Base-by-base conservation (phyloP, 2,329 filamentous ascomycete species). In the Diaporthe caulivora region DNA sequence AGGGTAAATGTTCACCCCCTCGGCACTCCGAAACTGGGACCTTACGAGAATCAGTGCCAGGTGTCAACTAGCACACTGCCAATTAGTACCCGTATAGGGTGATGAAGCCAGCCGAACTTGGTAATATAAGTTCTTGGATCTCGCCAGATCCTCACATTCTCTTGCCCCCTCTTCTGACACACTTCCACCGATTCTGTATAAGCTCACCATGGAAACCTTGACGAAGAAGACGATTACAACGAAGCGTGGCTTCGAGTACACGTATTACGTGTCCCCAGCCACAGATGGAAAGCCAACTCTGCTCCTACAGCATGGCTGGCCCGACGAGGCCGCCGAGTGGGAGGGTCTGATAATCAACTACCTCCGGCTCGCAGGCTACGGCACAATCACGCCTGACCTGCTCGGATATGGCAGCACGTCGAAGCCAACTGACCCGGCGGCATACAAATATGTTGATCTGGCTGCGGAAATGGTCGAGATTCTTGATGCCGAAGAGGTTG, bases 251-350 rank as follows among this genome's bases (percentile, higher is more conserved):
- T 79, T 83, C 73, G 82, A 78, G 18, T 87, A 86, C 78, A 81
- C 80, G 17, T 86, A 86, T 78, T 85, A 86, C 69, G 76, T 77
- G 9, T 78, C 78, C 1, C 74, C 77, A 18, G 77, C 80, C 29
- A 76, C 78, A 37, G 34, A 62, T 47, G 73, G 77, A 62, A 76
- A 78, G 72, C 79, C 81, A 2, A 81, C 83, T 2, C 77, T 86
- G 49, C 74, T 86, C 15, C 80, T 87, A 29, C 78, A 84, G n/a
- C 88, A 89, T 78, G 87, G 87, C 73, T 89, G 84, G 76, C 87
- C 87, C 5, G 86, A 87, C 75, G 79, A 81, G 53, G 84, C 86
- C 0, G 79, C 80, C 1, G 79, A 87, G 31, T 89, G 86, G 86
- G 77, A 81, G 13, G 80, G 82, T 37, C 77, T 87, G 24, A 79